Evolutionary conservation across 176 grass and related monocot genomes (phyloP).

Genomic region (Carex littledalei): DNA sequence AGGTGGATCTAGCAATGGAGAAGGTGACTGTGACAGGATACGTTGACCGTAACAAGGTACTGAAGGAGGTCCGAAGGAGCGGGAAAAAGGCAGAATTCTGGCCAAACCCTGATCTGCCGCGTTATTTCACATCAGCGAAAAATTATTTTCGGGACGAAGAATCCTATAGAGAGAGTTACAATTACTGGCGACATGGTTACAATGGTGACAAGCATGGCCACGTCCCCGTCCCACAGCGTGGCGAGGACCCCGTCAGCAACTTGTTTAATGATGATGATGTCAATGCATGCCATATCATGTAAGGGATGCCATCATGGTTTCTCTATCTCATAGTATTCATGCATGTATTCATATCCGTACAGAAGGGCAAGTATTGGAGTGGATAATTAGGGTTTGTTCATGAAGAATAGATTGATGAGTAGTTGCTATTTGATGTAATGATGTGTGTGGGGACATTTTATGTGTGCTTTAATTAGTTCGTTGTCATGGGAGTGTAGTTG

Average conservation of each 20-base stretch:
- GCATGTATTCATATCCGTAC: not conserved
- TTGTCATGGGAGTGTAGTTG: slow-evolving; percentile 2
- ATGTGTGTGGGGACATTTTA: slow-evolving; percentile 1
- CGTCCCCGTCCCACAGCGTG: slow-evolving; percentile 30
- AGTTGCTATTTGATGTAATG: slow-evolving; percentile 13
- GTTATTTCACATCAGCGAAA: slow-evolving; percentile 42
- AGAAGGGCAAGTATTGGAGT: not conserved
- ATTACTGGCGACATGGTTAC: slow-evolving; percentile 61
- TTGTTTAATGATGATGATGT: slow-evolving; percentile 73
- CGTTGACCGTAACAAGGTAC: slow-evolving; percentile 48
- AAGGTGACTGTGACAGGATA: slow-evolving; percentile 84
- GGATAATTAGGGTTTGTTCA: slow-evolving; percentile 13
- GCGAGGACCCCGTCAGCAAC: slow-evolving; percentile 42
- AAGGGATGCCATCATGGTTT: not conserved
- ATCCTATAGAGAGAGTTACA: slow-evolving; percentile 50
- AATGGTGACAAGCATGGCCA: slow-evolving; percentile 48
- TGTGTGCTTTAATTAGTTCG: not conserved
- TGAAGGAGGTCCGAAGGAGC: slow-evolving; percentile 57
- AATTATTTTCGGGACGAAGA: slow-evolving; percentile 57
- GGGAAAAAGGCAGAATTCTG: slow-evolving; percentile 88
- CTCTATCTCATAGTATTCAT: not conserved
- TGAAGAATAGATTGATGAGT: not conserved
- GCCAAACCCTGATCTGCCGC: slow-evolving; percentile 36
- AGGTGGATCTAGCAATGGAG: slow-evolving; percentile 55
- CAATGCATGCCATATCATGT: slow-evolving; percentile 53